phyloP scores from a whole-genome alignment of 2,329 filamentous ascomycete genomes.

The Colletotrichum endophyticum region DNA sequence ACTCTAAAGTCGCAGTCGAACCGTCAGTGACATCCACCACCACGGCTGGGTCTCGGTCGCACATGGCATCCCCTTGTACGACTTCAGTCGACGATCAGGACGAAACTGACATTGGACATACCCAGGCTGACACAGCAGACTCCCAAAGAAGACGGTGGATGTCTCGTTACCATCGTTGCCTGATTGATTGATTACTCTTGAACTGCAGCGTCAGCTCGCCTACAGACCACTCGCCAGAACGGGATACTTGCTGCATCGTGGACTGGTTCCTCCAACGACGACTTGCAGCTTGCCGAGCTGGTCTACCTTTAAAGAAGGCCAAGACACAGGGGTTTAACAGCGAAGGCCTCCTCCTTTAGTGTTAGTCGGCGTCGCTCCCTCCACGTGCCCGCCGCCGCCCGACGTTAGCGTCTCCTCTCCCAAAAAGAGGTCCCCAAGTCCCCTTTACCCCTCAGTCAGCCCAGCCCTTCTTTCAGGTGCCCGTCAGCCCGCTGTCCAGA shows the following conservation, averaged over 20 bases:
- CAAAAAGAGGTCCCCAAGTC: not conserved
- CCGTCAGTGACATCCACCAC: not conserved
- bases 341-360: not conserved
- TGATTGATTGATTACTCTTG: not conserved
- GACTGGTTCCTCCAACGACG: not conserved
- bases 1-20: not conserved
- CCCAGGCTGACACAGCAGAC: not conserved
- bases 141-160: not conserved
- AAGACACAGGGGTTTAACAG: not conserved
- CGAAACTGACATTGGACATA: not conserved
- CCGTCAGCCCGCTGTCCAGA: not conserved
- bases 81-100: not conserved
- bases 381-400: constrained; percentile 7
- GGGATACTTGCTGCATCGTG: not conserved
- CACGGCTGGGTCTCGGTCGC: not conserved
- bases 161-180: not conserved
- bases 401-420: not conserved
- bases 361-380: not conserved
- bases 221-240: not conserved
- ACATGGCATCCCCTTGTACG: not conserved
- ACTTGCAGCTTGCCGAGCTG: not conserved
- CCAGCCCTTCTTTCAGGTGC: not conserved
- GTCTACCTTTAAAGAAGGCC: not conserved
- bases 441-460: not conserved
- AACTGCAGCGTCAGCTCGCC: not conserved